Evolutionary conservation across 768 basidiomycete genomes (phyloP).

Genomic region (Tricholoma sp.): DNA sequence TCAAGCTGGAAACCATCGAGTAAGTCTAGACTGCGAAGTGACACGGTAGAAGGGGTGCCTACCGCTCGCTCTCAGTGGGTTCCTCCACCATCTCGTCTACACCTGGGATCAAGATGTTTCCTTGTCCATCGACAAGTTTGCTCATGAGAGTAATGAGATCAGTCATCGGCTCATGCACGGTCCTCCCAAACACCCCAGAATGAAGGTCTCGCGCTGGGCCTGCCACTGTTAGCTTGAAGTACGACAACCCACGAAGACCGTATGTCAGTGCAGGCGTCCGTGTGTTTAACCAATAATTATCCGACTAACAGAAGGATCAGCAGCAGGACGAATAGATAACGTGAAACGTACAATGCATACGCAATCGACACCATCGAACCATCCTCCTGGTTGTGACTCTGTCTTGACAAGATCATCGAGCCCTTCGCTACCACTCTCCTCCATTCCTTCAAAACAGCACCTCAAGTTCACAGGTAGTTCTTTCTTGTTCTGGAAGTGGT

Average conservation of each 20-base stretch:
- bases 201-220: conserved; percentile 89
- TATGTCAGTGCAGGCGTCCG: conserved; percentile 81
- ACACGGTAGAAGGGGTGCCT: conserved; percentile 13
- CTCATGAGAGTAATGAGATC: conserved; percentile 82
- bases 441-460: conserved; percentile 97
- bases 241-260: conserved; percentile 82
- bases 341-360: conserved; percentile 78
- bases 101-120: conserved; percentile 86
- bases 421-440: conserved; percentile 89
- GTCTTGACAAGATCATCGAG: conserved; percentile 79
- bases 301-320: conserved; percentile 46
- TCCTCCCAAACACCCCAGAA: conserved; percentile 81
- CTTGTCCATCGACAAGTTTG: conserved; percentile 73
- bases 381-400: conserved; percentile 69
- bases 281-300: conserved; percentile 92
- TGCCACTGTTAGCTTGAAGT: conserved; percentile 76
- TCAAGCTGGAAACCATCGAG: conserved; percentile 33
- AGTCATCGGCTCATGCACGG: conserved; percentile 90
- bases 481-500: conserved; percentile 60
- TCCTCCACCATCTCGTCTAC: conserved; percentile 79
- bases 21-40: conserved; percentile 1
- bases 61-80: conserved; percentile 71
- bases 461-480: conserved; percentile 85
- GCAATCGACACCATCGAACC: conserved; percentile 85
- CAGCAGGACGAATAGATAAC: background rate